Evolutionary conservation across 2,329 filamentous ascomycete genomes (phyloP).

Genomic region (Aureobasidium pullulans): DNA sequence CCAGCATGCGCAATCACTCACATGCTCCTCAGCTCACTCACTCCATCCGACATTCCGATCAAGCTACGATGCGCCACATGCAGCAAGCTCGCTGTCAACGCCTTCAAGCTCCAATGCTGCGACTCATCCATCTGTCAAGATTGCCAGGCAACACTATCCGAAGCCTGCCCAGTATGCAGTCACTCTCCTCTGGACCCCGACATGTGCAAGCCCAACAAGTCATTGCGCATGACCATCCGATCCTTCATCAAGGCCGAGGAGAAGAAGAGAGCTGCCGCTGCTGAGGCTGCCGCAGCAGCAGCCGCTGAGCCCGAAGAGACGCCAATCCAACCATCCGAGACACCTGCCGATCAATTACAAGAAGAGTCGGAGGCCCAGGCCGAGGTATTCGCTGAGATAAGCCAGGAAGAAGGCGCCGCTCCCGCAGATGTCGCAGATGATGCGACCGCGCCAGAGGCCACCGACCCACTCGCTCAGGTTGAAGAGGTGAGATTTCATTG

Average conservation of each 20-base stretch:
- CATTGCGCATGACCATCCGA: constrained; percentile 83
- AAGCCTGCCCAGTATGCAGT: constrained; percentile 85
- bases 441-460: constrained; percentile 5
- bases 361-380: not conserved
- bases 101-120: constrained; percentile 87
- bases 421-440: constrained; percentile 2
- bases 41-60: constrained; percentile 82
- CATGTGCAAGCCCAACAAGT: constrained; percentile 83
- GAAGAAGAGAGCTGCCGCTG: constrained; percentile 54
- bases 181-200: constrained; percentile 81
- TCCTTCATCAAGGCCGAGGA: constrained; percentile 86
- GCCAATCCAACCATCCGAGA: constrained; percentile 14
- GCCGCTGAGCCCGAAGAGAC: constrained; percentile 17
- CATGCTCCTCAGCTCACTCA: constrained; percentile 54
- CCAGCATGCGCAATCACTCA: constrained; percentile 13
- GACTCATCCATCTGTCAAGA: constrained; percentile 88
- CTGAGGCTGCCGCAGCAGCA: constrained; percentile 18
- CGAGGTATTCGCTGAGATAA: not conserved
- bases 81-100: constrained; percentile 82
- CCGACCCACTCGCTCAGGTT: constrained; percentile 7
- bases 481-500: constrained; percentile 1
- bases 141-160: constrained; percentile 64
- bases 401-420: constrained; percentile 5
- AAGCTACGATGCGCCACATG: constrained; percentile 94
- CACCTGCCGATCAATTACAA: not conserved